Evolutionary conservation across 2,329 filamentous ascomycete genomes (phyloP).

Genomic region (Penicillium sp.): DNA sequence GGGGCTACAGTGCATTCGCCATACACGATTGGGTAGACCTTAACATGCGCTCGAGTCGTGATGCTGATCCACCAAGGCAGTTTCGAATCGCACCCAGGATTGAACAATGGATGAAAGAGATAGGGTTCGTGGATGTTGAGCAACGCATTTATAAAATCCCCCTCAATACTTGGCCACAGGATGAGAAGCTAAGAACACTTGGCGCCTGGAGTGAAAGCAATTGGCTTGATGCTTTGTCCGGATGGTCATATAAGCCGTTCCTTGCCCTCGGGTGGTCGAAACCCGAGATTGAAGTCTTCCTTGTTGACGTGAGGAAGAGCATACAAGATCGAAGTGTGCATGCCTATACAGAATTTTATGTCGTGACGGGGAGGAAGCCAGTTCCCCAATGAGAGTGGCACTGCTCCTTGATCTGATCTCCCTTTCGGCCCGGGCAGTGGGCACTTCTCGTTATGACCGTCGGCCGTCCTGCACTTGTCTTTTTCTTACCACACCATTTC

Average conservation of each 20-base stretch:
- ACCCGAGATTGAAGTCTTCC: slow-evolving; percentile 46
- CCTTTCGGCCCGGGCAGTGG: neutral
- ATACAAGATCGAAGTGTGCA: slow-evolving; percentile 42
- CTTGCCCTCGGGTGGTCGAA: slow-evolving; percentile 43
- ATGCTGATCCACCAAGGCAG: slow-evolving; percentile 43
- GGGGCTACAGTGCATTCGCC: slow-evolving; percentile 33
- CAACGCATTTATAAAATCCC: slow-evolving; percentile 53
- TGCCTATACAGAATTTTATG: slow-evolving; percentile 41
- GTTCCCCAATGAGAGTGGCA: slow-evolving; percentile 18
- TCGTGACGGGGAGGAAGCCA: slow-evolving; percentile 39
- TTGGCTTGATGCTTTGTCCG: slow-evolving; percentile 43
- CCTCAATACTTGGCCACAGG: slow-evolving; percentile 50
- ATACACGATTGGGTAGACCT: slow-evolving; percentile 50
- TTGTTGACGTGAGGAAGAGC: slow-evolving; percentile 43
- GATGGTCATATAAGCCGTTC: slow-evolving; percentile 46
- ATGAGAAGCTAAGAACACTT: slow-evolving; percentile 46
- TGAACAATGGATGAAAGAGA: slow-evolving; percentile 53
- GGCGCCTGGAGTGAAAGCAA: slow-evolving; percentile 51
- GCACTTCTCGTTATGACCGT: slow-evolving; percentile 9
- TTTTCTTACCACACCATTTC: slow-evolving; percentile 6
- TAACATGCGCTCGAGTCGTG: slow-evolving; percentile 44
- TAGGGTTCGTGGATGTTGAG: slow-evolving; percentile 57
- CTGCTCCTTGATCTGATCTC: slow-evolving; percentile 12
- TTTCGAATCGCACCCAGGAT: slow-evolving; percentile 53
- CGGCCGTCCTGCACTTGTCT: slow-evolving; percentile 2